phyloP scores from a whole-genome alignment of 441 rosid genomes.

The Kokia cookei region DNA sequence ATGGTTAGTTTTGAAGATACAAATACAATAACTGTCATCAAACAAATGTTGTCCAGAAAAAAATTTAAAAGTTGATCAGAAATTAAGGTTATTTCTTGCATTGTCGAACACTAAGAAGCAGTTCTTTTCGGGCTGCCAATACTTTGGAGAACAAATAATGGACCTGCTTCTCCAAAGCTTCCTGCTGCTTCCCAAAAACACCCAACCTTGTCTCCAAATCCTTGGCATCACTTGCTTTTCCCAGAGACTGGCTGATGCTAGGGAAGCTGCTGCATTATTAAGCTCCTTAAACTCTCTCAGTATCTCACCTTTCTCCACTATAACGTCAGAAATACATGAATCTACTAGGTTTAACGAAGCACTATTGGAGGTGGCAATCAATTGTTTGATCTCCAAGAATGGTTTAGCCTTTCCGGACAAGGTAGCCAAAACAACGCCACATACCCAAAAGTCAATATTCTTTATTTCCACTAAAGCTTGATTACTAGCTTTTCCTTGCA shows the following conservation, averaged over 20 bases:
- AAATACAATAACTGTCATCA: neutral
- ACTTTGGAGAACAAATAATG: constrained; percentile 41
- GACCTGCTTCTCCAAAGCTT: constrained; percentile 31
- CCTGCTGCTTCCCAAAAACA: constrained; percentile 33
- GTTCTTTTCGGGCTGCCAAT: constrained; percentile 40
- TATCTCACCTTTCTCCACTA: constrained; percentile 16
- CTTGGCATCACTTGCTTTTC: constrained; percentile 15
- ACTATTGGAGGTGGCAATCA: constrained; percentile 6
- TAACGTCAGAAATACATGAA: constrained; percentile 12
- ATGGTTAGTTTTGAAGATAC: neutral
- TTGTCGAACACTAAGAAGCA: constrained; percentile 32
- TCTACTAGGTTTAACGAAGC: constrained; percentile 26
- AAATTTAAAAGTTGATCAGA: neutral
- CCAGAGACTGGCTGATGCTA: constrained; percentile 29
- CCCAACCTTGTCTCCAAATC: constrained; percentile 35
- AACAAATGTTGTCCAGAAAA: neutral
- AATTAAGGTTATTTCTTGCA: constrained; percentile 9
- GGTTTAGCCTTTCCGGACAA: constrained; percentile 29
- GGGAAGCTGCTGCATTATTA: constrained; percentile 30
- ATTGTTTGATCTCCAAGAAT: neutral
- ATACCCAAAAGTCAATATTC: constrained; percentile 37
- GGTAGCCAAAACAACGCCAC: constrained; percentile 30
- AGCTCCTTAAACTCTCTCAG: constrained; percentile 8
- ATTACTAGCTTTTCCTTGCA: constrained; percentile 20
- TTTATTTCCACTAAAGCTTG: constrained; percentile 26